Evolutionary conservation across 208 protist genomes (phyloP).

Genomic region (Balamuthia mandrillaris): DNA sequence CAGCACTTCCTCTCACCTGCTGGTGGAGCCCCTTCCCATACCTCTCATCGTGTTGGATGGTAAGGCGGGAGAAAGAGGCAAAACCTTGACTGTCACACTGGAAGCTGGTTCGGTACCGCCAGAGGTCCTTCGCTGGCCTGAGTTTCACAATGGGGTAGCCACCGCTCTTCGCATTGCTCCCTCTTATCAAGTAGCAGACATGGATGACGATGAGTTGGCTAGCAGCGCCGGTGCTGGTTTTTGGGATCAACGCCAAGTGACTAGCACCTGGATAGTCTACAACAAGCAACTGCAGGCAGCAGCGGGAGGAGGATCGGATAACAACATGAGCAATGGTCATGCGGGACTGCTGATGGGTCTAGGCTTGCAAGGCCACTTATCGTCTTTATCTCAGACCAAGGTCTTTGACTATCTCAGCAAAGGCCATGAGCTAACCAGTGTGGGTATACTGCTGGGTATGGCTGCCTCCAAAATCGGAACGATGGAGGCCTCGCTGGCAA

Average conservation of each 20-base stretch:
- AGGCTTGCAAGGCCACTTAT: slow-evolving; percentile 75
- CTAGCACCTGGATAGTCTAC: slow-evolving; percentile 76
- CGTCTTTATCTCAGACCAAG: slow-evolving; percentile 61
- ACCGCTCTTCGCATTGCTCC: slow-evolving; percentile 59
- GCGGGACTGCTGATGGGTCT: slow-evolving; percentile 77
- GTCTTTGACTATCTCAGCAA: slow-evolving; percentile 70
- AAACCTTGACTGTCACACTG: slow-evolving; percentile 8
- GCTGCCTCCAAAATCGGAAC: slow-evolving; percentile 61
- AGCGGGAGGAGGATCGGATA: too few species aligned
- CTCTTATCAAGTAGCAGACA: too few species aligned
- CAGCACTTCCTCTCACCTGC: slow-evolving; percentile 45
- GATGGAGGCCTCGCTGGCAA: slow-evolving; percentile 64
- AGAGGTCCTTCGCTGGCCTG: slow-evolving; percentile 60
- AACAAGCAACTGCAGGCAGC: too few species aligned
- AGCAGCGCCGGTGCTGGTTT: background rate
- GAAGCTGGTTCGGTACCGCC: background rate
- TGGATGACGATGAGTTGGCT: background rate
- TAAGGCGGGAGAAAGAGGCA: background rate
- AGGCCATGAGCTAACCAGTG: slow-evolving; percentile 67
- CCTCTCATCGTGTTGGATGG: slow-evolving; percentile 64
- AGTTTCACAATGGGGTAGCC: slow-evolving; percentile 81
- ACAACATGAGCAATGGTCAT: slow-evolving; percentile 43
- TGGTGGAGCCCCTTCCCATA: slow-evolving; percentile 67
- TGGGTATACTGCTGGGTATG: slow-evolving; percentile 76
- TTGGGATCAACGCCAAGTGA: slow-evolving; percentile 39